Base-by-base conservation (phyloP, 768 basidiomycete species). In the Termitomyces sp. region DNA sequence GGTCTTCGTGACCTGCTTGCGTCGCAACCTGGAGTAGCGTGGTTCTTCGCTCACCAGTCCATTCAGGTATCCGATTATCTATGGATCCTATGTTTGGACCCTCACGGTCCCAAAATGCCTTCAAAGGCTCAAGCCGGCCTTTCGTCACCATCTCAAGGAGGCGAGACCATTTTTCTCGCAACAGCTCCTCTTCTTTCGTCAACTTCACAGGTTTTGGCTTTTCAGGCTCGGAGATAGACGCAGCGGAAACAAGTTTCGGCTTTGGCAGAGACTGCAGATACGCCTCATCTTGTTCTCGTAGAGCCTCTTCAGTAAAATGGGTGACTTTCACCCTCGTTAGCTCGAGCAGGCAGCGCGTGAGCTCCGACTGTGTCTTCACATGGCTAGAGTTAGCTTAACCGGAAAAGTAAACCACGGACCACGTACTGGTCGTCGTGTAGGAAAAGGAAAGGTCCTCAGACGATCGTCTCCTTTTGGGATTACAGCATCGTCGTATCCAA, bases 401-500 rank as follows among this genome's bases (percentile, higher is more conserved):
- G 1, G n/a, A 19, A 40, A 42, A 37, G 3, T 28, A 14, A 28
- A 14, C 45, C 1, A 17, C 0, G 2, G 26, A 53, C 37, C 19
- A 75, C 89, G 56, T 70, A 94, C 93, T 14, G 97, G 96, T 61
- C 97, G 80, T 40, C 95, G 85, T 1, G 97, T 99, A 3, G 94
- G 95, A 71, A 99, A 99, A 0, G 95, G 94, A 70, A 96, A 98
- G 0, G 87, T 90, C 43, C 94, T 81, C 30, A 98, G 70, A 37
- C 95, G 80, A 32, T 81, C 81, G 59, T 98, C 96, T 65, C 84
- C 80, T 73, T 92, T 94, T 28, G 72, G 65, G 49, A 98, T 81
- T 3, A 85, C 71, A 1, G 89, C 85, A 3, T 79, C 88, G 14
- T 94, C 92, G 62, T 93, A 95, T 51, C 93, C 94, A 55, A 92